Evolutionary conservation across 73 alveolate species (phyloP), one percentile per base, ranked within the genome.

Genomic region (Tetrahymena borealis): DNA sequence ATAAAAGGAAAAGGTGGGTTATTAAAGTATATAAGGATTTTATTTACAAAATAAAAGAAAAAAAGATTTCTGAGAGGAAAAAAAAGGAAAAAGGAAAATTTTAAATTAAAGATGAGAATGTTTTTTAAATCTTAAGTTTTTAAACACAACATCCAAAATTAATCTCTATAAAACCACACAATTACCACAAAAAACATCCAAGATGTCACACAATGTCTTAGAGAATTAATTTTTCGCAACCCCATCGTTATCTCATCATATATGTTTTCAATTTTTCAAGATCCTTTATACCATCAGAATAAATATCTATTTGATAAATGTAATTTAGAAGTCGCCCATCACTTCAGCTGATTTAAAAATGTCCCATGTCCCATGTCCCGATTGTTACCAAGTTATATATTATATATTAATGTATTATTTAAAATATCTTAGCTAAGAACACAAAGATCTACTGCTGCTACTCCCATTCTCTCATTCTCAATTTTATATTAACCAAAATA

Each of bases 391-490:
- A 60, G n/a, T 10, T 60, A 18, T 24, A n/a, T 60, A 60, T 60
- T 60, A 18, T 60, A 24, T 60, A 60, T 24, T 24, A 60, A 60
- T 60, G 12, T 39, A 60, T 60, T 60, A 35, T 60, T 60, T 60
- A 60, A 60, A 60, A 60, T 24, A 60, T 60, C 35, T 24, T 60
- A 60, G 85, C n/a, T 60, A 18, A 60, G 85, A n/a, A 60, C 85
- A 60, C 10, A 24, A 24, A 60, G 28, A 28, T 5, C 31, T 18
- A 35, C 85, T 60, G 85, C 85, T 60, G 85, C 85, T 60, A 60
- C 85, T 60, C 85, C 85, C 85, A 60, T 60, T 60, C 85, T 60
- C 85, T 60, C 85, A 60, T 60, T 35, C n/a, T n/a, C n/a, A n/a
- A n/a, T n/a, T n/a, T n/a, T n/a, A n/a, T n/a, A n/a, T n/a, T 60